Conservation (phyloP, 164 flowering plant species). For the Tinospora cordifolia region DNA sequence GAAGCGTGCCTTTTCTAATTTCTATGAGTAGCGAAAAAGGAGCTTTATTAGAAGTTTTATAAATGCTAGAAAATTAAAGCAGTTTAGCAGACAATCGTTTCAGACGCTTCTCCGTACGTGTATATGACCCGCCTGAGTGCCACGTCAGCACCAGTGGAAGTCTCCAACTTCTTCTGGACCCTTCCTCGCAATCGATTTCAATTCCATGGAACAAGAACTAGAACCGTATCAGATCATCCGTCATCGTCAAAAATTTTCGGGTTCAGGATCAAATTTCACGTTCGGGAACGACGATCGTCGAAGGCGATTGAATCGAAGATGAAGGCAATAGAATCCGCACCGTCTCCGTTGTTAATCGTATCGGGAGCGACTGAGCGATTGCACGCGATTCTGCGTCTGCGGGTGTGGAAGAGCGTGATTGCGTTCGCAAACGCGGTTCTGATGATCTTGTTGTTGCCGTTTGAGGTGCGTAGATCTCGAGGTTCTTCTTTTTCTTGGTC, state of each 20-base stretch:
- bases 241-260: neutral
- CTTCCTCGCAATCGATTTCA: too few relatives aligned
- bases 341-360: constrained; percentile 31
- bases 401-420: constrained; percentile 29
- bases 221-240: too few relatives aligned
- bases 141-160: neutral
- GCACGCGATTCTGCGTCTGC: constrained; percentile 42
- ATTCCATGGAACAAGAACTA: too few relatives aligned
- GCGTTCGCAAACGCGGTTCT: constrained; percentile 30
- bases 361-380: constrained; percentile 59
- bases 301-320: neutral
- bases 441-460: constrained; percentile 35
- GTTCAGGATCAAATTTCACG: too few relatives aligned
- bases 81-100: neutral
- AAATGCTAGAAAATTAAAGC: neutral
- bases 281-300: neutral
- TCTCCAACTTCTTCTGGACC: neutral
- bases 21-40: too few relatives aligned
- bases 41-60: neutral
- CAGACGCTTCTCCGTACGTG: neutral
- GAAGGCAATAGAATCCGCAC: constrained; percentile 5
- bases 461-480: constrained; percentile 24
- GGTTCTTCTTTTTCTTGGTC: neutral
- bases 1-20: too few relatives aligned
- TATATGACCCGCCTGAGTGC: neutral